Conservation (phyloP, 176 grass and related monocot genomes). For the Hordeum vulgare region MorexV3_pseudomolecules_assembly NC_058519.1:646253073-646253572, state of each 20-base stretch:
- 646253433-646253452: too few species aligned
- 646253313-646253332: constrained; percentile 28
- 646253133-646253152: constrained; percentile 80
- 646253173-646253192: constrained; percentile 63
- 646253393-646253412: not conserved
- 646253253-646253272: constrained; percentile 82
- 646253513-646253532: constrained; percentile 74
- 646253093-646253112: constrained; percentile 35
- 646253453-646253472: not conserved
- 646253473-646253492: constrained; percentile 55
- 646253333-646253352: constrained; percentile 69
- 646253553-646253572: constrained; percentile 67
- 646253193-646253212: constrained; percentile 25
- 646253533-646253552: constrained; percentile 69
- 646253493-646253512: constrained; percentile 66
- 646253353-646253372: constrained; percentile 75
- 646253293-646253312: constrained; percentile 65
- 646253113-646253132: constrained; percentile 62
- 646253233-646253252: constrained; percentile 53
- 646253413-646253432: too few species aligned
- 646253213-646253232: constrained; percentile 34
- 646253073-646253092: constrained; percentile 51
- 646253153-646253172: constrained; percentile 71
- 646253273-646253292: constrained; percentile 60
- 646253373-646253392: not conserved